phyloP scores from a whole-genome alignment of 2,329 filamentous ascomycete genomes.

The Orbilia brochopaga region DNA sequence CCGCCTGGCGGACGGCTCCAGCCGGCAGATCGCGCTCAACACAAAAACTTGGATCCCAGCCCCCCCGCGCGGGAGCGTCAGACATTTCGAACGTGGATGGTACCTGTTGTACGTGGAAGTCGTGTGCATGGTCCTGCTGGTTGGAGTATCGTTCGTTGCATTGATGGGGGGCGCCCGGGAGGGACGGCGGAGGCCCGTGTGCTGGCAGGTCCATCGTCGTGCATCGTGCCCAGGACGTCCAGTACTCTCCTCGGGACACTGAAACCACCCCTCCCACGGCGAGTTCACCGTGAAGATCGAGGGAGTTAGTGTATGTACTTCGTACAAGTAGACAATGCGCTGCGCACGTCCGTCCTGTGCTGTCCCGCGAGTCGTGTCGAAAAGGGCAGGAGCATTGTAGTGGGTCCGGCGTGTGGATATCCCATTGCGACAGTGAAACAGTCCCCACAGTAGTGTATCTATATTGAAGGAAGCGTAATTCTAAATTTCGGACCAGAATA shows the following conservation, averaged over 20 bases:
- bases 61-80: neutral
- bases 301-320: neutral
- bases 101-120: too few relatives aligned
- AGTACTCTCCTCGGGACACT: neutral
- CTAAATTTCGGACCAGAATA: constrained; percentile 7
- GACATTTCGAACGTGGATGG: neutral
- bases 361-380: neutral
- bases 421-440: constrained; percentile 50
- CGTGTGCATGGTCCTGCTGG: too few relatives aligned
- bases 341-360: too few relatives aligned
- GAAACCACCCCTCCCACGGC: neutral
- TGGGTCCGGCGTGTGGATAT: constrained; percentile 24
- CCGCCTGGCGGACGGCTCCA: neutral
- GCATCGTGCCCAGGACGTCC: neutral
- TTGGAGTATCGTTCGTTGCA: neutral
- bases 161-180: neutral
- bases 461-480: constrained; percentile 14
- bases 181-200: neutral
- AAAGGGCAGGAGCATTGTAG: constrained; percentile 2
- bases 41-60: neutral
- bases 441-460: constrained; percentile 23
- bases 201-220: neutral
- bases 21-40: neutral
- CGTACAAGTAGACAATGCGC: neutral
- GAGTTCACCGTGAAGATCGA: neutral